phyloP scores from a whole-genome alignment of 2,329 filamentous ascomycete genomes.

The Sclerotinia borealis region DNA sequence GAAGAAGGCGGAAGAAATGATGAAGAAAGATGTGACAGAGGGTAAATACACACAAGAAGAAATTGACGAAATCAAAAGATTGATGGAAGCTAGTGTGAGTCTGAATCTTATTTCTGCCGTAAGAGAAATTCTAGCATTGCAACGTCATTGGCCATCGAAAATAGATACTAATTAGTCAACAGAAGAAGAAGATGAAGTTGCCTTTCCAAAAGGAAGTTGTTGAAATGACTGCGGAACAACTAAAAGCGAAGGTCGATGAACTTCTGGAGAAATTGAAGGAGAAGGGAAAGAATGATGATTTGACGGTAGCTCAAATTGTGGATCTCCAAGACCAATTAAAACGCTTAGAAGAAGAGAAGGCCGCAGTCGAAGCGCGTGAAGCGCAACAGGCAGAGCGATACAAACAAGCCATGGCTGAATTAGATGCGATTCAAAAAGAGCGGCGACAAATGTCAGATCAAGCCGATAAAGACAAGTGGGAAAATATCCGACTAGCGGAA shows the following conservation, averaged over 20 bases:
- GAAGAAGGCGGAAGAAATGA: background rate
- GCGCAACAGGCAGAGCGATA: background rate
- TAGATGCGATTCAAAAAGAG: background rate
- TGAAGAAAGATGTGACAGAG: background rate
- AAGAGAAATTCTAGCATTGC: too few species aligned
- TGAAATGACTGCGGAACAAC: background rate
- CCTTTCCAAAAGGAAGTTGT: too few species aligned
- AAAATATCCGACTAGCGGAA: too few species aligned
- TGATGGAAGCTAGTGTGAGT: constrained; percentile 1
- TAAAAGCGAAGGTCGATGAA: background rate
- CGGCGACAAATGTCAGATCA: background rate
- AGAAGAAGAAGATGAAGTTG: background rate
- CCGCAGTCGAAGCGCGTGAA: background rate
- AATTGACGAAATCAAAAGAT: background rate
- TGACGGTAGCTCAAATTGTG: background rate
- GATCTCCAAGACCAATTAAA: background rate
- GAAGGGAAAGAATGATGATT: background rate
- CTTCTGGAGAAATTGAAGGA: background rate
- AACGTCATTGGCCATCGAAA: accelerated
- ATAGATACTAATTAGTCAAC: background rate
- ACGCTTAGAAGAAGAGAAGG: too few species aligned
- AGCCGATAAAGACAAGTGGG: too few species aligned
- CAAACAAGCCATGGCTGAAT: background rate
- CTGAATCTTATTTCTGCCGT: background rate
- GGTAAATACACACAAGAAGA: background rate